Percentiles rank a stretch among this genome's conserved stretches.
Conservation (phyloP, 2,329 filamentous ascomycete genomes). For the Ophiostoma sp. region DNA sequence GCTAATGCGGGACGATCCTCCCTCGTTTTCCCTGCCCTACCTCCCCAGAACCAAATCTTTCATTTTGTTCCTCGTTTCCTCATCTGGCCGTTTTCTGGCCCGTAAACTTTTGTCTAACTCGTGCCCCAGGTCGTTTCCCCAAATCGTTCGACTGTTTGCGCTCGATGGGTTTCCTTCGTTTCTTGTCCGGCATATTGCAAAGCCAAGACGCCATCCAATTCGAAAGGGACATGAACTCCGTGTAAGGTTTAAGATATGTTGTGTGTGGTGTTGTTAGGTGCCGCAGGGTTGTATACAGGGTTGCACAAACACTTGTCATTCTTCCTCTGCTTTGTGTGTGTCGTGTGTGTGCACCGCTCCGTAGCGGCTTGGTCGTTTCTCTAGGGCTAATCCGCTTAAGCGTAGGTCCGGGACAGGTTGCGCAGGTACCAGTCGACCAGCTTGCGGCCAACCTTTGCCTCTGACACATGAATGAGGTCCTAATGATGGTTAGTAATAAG, state of each 20-base stretch:
- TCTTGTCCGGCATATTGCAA: constrained; percentile 14
- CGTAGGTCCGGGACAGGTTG: constrained; percentile 95
- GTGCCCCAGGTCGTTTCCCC: background rate
- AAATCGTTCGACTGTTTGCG: background rate
- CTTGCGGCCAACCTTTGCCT: constrained; percentile 96
- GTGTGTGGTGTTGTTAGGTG: background rate
- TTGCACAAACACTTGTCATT: constrained; percentile 10
- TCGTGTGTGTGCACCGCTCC: background rate
- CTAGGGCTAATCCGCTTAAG: constrained; percentile 41
- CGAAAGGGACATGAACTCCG: constrained; percentile 11
- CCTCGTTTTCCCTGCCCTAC: background rate
- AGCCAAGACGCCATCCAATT: constrained; percentile 20
- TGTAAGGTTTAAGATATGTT: background rate
- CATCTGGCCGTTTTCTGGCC: constrained; percentile 1
- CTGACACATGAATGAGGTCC: constrained; percentile 98
- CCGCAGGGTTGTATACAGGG: background rate
- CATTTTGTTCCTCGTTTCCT: background rate
- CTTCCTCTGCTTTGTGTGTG: background rate
- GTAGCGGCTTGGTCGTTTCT: constrained; percentile 2
- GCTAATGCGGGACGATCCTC: constrained; percentile 19
- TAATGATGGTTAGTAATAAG: constrained; percentile 38
- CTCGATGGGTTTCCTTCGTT: background rate
- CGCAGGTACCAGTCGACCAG: constrained; percentile 98
- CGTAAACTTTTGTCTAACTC: constrained; percentile 13
- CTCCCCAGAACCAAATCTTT: constrained; percentile 3